Evolutionary conservation across 2,329 filamentous ascomycete species (phyloP), one percentile per base, ranked within the genome.

Genomic region (Chaetoscypha palmicola): DNA sequence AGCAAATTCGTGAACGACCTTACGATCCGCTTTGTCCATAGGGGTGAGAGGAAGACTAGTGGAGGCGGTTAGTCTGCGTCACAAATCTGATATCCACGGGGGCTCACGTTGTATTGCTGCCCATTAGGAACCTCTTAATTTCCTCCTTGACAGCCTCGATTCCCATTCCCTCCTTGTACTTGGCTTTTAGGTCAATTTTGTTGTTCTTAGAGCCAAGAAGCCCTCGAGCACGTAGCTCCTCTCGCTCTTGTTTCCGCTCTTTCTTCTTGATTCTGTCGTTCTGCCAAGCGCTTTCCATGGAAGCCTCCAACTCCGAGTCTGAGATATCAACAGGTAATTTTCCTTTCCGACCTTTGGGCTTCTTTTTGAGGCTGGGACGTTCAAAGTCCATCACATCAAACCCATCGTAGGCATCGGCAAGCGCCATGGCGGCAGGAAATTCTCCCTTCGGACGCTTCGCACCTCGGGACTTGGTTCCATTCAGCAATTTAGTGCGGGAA

Each of bases 331-430:
- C 64, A 3, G 70, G 67, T 35, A 73, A 63, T 41, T 72, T 68
- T 35, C 68, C 71, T 49, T 76, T 75, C 11, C 72, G 70, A 33
- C 77, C 79, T 62, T 85, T 87, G 52, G 74, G 69, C 57, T 78
- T 82, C 49, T 73, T 78, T 34, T 64, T 75, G 4, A 89, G 62
- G 41, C 79, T 87, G 1, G 81, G 79, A 20, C 81, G 73, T 12
- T 85, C 76, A 66, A 85, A 87, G 57, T 94, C 86, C 82, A 92
- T 91, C 34, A 94, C 70, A 58, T 95, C 88, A 51, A 95, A 82
- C 7, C 79, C 84, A 48, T 83, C 79, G 48, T 62, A 64, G 24
- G 56, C 57, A 71, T 44, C 76, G 2, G 74, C 76, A 54, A 81
- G 70, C 12, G 71, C 67, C 35, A 68, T 68, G 4, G 76, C 77